A percentile compares a stretch with the other conserved stretches of the same genome.
These are phyloP conservation scores for Cordyceps sp. DNA, from an alignment of 2,329 filamentous ascomycete genomes.

Conservation along the genomic window DNA sequence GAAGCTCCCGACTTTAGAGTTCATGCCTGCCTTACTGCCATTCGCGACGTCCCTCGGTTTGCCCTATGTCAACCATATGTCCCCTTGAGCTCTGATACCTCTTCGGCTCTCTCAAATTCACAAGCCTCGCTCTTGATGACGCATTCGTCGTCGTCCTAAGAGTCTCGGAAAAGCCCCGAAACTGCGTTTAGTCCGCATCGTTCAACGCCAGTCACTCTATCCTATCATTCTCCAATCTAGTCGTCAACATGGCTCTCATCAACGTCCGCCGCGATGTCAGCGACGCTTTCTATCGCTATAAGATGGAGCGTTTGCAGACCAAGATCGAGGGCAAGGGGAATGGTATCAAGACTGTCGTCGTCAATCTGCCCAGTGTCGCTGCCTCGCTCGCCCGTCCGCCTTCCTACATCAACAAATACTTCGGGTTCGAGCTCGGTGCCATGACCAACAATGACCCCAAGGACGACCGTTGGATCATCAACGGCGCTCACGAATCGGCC, in stretches of 20 bases:
- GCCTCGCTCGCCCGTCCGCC: slow-evolving; percentile 83
- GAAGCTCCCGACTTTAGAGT: slow-evolving; percentile 36
- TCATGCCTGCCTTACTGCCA: slow-evolving; percentile 39
- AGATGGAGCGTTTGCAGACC: slow-evolving; percentile 97
- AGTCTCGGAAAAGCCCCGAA: slow-evolving; percentile 5
- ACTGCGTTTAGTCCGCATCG: slow-evolving; percentile 3
- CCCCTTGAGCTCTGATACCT: slow-evolving; percentile 37
- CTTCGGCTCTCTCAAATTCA: slow-evolving; percentile 11
- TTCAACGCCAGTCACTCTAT: not conserved
- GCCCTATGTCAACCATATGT: slow-evolving; percentile 38
- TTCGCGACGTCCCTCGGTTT: slow-evolving; percentile 28
- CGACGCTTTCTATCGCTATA: slow-evolving; percentile 99
- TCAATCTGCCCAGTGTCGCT: slow-evolving; percentile 90
- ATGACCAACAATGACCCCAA: slow-evolving; percentile 96
- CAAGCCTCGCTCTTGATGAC: slow-evolving; percentile 18
- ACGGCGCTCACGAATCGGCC: slow-evolving; percentile 83
- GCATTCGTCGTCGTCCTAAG: slow-evolving; percentile 11
- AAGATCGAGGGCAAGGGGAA: slow-evolving; percentile 99
- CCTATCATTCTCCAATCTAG: slow-evolving; percentile 6
- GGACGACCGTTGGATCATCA: slow-evolving; percentile 99
- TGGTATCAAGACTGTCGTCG: slow-evolving; percentile 96
- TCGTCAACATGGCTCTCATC: slow-evolving; percentile 80
- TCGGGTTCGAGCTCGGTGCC: slow-evolving; percentile 94
- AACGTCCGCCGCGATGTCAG: slow-evolving; percentile 97
- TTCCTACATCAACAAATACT: slow-evolving; percentile 97